Base-by-base conservation (phyloP, 768 basidiomycete species). In the Porphyrellus cyaneotinctus region DNA sequence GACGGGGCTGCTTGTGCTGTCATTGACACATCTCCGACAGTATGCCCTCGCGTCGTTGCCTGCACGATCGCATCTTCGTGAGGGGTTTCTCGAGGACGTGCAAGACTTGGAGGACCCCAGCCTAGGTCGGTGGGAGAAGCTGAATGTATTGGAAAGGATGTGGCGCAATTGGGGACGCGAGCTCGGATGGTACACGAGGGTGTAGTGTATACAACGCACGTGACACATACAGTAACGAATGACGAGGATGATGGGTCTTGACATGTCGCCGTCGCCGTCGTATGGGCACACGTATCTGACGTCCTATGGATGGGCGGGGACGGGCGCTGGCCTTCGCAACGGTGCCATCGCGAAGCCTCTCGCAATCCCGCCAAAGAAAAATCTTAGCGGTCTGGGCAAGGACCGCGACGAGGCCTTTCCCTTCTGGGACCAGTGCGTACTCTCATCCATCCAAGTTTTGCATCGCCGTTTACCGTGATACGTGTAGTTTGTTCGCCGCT, bases 351-450 rank as follows among this genome's bases (percentile, higher is more conserved):
- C 75, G 18, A 78, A 82, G 8, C 94, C 94, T 1, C 72, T 97
- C 30, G 78, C 85, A 6, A 80, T 93, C 36, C 78, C 86, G 2
- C 87, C 88, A 66, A 97, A 97, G 75, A 87, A 85, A 71, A 90
- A 79, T 6, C 75, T 95, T n/a, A 74, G 82, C 11, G 94, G 94
- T 2, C 70, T 97, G 52, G 94, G 94, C 51, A 94, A 92, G 67
- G 91, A 97, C 68, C 80, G 93, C 58, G 94, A 95, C 63, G 93
- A 95, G 61, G 91, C 92, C 0, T 93, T 94, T 66, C 93, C 94
- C 46, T 97, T 97, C 79, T 97, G 94, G 94, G 94, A 97, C 68
- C 92, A 97, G 93, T 95, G 61, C 70, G 90, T 79, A 15, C 46
- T 30, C 37, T 4, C 17, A n/a, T 26, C n/a, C n/a, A 26, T 28